Evolutionary conservation across 139 green algal species (phyloP).

Genomic region (Volvox reticuliferus): DNA sequence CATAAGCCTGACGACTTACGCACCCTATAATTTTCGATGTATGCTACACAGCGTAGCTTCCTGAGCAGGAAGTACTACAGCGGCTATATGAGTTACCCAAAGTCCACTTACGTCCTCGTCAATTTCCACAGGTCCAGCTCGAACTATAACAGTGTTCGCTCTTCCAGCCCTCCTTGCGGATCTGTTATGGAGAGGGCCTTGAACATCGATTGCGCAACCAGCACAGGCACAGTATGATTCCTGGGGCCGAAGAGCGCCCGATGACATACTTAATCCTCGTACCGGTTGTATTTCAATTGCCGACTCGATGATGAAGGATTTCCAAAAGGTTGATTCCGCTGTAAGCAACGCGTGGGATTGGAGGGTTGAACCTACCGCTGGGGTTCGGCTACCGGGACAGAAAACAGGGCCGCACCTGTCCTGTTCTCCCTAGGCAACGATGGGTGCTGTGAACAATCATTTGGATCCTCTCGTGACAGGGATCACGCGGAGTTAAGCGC

Average conservation of each 20-base stretch:
- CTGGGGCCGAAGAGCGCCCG: neutral
- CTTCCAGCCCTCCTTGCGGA: neutral
- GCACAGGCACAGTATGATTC: neutral
- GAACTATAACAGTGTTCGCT: neutral
- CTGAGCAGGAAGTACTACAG: too few species aligned
- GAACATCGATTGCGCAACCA: neutral
- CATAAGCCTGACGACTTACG: too few species aligned
- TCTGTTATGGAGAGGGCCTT: neutral
- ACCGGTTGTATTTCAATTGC: neutral
- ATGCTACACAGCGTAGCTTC: too few species aligned
- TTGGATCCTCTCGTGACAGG: neutral
- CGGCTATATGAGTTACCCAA: too few species aligned
- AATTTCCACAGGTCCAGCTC: constrained; percentile 24
- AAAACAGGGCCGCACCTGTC: constrained; percentile 1
- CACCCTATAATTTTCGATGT: too few species aligned
- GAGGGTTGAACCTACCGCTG: neutral
- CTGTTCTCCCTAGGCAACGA: neutral
- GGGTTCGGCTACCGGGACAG: neutral
- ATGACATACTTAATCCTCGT: neutral
- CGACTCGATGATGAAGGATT: neutral
- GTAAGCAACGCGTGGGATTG: neutral
- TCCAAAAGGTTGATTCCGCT: neutral
- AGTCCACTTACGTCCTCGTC: constrained; percentile 25
- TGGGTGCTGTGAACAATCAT: neutral
- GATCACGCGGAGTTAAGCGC: neutral